These are phyloP conservation scores for Zymoseptoria pseudotritici DNA, from an alignment of 2,329 filamentous ascomycete species.

Conservation along the genomic window DNA sequence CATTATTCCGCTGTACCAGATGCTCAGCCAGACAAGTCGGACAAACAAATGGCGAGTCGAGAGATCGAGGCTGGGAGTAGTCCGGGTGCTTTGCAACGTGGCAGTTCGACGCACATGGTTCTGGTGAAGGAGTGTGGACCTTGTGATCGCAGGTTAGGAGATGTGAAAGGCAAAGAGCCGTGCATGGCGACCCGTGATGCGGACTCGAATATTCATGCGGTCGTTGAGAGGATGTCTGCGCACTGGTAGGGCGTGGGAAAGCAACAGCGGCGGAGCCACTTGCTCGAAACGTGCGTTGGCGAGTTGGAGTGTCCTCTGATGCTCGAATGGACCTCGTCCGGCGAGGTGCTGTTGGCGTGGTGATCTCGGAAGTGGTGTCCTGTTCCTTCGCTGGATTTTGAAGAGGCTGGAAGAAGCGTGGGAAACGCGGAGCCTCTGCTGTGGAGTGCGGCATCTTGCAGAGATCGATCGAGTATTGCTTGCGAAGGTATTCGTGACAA, in stretches of 20 bases:
- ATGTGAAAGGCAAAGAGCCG: background rate
- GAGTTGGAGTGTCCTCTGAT: background rate
- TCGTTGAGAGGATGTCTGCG: background rate
- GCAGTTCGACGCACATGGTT: background rate
- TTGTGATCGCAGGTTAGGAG: background rate
- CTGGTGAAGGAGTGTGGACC: background rate
- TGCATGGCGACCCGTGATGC: background rate
- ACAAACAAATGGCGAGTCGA: background rate
- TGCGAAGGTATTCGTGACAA: no score
- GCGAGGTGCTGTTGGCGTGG: background rate
- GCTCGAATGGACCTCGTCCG: background rate
- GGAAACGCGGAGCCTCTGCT: background rate
- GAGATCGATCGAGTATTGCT: no score
- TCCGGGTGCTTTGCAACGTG: background rate
- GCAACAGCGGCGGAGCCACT: background rate
- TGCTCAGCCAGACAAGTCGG: background rate
- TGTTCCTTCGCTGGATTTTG: background rate
- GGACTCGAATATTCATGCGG: background rate
- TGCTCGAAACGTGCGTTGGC: background rate
- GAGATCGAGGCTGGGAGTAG: background rate
- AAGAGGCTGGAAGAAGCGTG: background rate
- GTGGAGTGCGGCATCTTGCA: background rate
- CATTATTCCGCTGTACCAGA: background rate
- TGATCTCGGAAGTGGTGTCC: background rate
- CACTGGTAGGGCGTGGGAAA: background rate